Conservation (phyloP, 495 filamentous ascomycete genomes). For the Podospora comata region DNA sequence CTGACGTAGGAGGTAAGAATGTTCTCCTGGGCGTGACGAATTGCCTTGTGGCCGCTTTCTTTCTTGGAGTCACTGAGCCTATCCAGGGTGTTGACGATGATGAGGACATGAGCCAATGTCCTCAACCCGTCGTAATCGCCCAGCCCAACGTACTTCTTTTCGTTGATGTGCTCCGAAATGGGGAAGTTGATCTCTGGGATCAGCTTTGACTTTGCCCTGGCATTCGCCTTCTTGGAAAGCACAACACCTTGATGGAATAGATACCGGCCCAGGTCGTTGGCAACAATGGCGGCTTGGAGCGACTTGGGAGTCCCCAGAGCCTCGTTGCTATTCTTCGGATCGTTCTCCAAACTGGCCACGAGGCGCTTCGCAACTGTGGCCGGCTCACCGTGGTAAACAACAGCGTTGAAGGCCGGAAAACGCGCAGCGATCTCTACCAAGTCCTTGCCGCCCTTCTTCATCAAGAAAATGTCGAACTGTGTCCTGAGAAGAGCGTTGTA, state of each 20-base stretch:
- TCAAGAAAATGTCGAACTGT: constrained; percentile 62
- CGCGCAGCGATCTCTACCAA: constrained; percentile 38
- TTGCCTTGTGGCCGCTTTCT: constrained; percentile 31
- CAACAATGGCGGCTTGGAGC: constrained; percentile 64
- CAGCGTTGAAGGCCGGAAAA: constrained; percentile 50
- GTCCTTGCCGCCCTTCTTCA: constrained; percentile 43
- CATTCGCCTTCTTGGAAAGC: constrained; percentile 53
- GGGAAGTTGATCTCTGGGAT: constrained; percentile 37
- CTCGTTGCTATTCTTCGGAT: constrained; percentile 46
- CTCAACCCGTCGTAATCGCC: constrained; percentile 58
- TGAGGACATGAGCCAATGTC: constrained; percentile 58
- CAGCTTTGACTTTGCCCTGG: constrained; percentile 45
- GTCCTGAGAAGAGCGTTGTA: constrained; percentile 77
- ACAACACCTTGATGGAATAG: constrained; percentile 57
- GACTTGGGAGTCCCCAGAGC: constrained; percentile 57
- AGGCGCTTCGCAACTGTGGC: constrained; percentile 48
- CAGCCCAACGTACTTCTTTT: constrained; percentile 45
- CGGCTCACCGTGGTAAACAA: constrained; percentile 53
- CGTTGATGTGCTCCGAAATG: constrained; percentile 32
- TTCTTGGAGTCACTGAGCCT: constrained; percentile 45
- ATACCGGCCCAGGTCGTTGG: constrained; percentile 54
- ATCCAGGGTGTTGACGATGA: constrained; percentile 48
- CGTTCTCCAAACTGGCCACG: constrained; percentile 48
- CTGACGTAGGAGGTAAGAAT: constrained; percentile 79
- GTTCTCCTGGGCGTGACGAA: constrained; percentile 51